Evolutionary conservation across 2,329 filamentous ascomycete genomes (phyloP), one percentile per base, ranked within the genome.

Genomic region (Zasmidium angulare): DNA sequence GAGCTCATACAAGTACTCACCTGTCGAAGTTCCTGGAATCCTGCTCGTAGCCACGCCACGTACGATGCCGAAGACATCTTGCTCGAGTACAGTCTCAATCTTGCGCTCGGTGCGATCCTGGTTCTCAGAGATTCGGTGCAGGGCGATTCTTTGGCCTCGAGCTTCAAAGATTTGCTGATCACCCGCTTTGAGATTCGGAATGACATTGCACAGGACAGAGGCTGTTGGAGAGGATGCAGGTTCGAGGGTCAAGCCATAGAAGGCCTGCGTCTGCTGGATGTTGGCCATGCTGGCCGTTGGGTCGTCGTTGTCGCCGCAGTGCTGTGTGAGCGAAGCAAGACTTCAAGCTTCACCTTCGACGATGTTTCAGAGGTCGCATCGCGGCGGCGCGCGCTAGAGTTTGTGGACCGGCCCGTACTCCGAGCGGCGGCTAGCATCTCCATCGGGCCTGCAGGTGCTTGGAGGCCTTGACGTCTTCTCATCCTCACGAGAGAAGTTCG

Each of bases 91-190:
- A 4, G 92, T 91, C 52, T 89, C 85, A 70, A 98, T 87, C 76
- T 95, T 96, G 65, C 91, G 91, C 72, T 93, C 89, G 1, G 87
- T 84, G 11, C 66, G 58, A 49, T 71, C 69, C 24, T 65, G 67
- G 53, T 65, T 70, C 56, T 74, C 69, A 72, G 96, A 91, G 21
- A 95, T 91, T 61, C 93, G 89, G 71, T 96, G 85, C 57, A 99
- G 86, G 43, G 89, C 90, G 62, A 99, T 85, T 67, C 90, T 90
- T 62, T 95, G 96, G 62, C 95, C 95, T 54, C 91, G 93, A 51
- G 90, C 93, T 24, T 93, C 93, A 75, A 97, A 86, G 74, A 99
- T 96, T 78, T 97, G 93, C 82, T 99, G 95, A 78, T 97, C 93
- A 79, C 93, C 96, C 2, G 64, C 61, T 65, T 91, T 96, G 67